A percentile compares a stretch with the other conserved stretches of the same genome.
Conservation (phyloP, 2,329 filamentous ascomycete genomes). For the Fusarium nanum region DNA sequence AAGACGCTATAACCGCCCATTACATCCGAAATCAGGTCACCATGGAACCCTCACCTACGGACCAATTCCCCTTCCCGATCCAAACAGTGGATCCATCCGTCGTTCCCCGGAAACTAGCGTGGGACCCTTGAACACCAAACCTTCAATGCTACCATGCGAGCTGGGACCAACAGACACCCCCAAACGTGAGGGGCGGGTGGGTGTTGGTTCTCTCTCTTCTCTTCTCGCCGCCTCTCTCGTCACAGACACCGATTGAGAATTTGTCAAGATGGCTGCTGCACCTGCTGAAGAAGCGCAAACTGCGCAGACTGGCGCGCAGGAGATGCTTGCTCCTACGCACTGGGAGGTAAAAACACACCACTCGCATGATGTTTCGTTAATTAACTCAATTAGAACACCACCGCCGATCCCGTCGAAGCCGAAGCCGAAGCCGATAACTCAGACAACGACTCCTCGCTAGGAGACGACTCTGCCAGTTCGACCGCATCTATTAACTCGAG, state of each 20-base stretch:
- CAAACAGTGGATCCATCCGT: slow-evolving; percentile 2
- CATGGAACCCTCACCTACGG: not conserved
- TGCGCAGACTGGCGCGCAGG: not conserved
- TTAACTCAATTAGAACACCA: slow-evolving; percentile 8
- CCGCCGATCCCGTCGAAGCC: not conserved
- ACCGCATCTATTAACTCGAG: slow-evolving; percentile 36
- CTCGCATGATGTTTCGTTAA: not conserved
- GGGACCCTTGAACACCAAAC: slow-evolving; percentile 5
- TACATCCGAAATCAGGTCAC: not conserved
- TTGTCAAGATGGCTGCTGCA: slow-evolving; percentile 8
- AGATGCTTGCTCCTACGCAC: slow-evolving; percentile 35
- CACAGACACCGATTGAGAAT: too few species aligned
- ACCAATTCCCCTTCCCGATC: not conserved
- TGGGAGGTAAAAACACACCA: slow-evolving; percentile 24
- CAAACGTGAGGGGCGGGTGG: not conserved
- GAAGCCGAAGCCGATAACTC: not conserved
- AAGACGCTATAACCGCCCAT: not conserved
- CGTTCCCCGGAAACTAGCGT: slow-evolving; percentile 18
- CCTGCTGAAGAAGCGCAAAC: not conserved
- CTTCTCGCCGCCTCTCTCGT: not conserved
- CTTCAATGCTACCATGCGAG: slow-evolving; percentile 4
- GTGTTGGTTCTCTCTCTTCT: not conserved
- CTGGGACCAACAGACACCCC: slow-evolving; percentile 6
- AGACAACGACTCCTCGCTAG: slow-evolving; percentile 30
- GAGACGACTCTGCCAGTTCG: slow-evolving; percentile 23